Conservation (phyloP, 768 basidiomycete species). For the Xerocomellus chrysenteron region DNA sequence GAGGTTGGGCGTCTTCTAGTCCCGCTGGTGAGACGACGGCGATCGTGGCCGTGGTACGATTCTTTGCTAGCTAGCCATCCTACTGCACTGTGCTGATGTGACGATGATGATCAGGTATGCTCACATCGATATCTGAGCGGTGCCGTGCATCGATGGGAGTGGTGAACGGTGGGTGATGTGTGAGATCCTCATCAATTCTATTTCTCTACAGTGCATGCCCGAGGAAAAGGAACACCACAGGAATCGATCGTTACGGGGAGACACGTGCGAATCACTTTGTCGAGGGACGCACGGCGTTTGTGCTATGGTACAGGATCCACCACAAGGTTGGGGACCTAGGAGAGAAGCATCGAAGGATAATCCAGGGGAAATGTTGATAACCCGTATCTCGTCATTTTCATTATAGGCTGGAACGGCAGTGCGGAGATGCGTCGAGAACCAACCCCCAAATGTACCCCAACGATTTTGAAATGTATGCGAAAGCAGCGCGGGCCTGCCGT, state of each 20-base stretch:
- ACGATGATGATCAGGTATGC: conserved; percentile 1
- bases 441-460: conserved; percentile 1
- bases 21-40: conserved; percentile 1
- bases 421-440: conserved; percentile 27
- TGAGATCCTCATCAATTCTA: conserved; percentile 21
- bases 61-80: not conserved
- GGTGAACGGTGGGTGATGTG: conserved; percentile 5
- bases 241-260: conserved; percentile 2
- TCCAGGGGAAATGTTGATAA: conserved; percentile 17
- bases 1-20: conserved; percentile 1
- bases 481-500: conserved; percentile 6
- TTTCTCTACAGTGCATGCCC: conserved; percentile 9
- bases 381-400: conserved; percentile 28
- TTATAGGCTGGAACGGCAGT: conserved; percentile 21
- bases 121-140: conserved; percentile 1
- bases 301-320: conserved; percentile 29
- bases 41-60: conserved; percentile 12
- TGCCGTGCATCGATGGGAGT: conserved; percentile 8
- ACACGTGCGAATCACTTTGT: conserved; percentile 20
- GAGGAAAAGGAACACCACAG: conserved; percentile 6
- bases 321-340: conserved; percentile 18
- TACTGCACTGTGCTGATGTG: not conserved
- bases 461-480: conserved; percentile 14
- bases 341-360: conserved; percentile 24
- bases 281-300: conserved; percentile 17